These are phyloP conservation scores for Xylariaceae sp. DNA, from an alignment of 2,329 filamentous ascomycete genomes.

Conservation along the genomic window DNA sequence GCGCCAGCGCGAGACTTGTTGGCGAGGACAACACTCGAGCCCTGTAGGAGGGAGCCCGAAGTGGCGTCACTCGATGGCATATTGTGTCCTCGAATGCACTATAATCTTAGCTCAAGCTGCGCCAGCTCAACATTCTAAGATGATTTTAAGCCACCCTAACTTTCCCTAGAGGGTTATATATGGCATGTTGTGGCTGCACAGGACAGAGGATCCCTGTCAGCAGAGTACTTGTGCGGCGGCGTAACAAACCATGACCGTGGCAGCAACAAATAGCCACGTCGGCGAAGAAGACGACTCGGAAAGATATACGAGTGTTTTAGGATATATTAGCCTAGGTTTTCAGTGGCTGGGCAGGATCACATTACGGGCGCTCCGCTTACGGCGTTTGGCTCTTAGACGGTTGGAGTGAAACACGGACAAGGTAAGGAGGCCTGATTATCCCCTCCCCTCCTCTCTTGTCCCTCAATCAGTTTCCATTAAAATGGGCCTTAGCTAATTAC, in stretches of 20 bases:
- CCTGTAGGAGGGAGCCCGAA: conserved; percentile 4
- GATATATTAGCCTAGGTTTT: too few relatives aligned
- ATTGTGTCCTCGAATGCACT: conserved; percentile 1
- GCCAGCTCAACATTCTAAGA: not conserved
- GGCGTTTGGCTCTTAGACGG: conserved; percentile 18
- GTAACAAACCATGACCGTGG: too few relatives aligned
- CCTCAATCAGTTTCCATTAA: too few relatives aligned
- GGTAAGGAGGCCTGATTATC: not conserved
- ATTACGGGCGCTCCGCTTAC: not conserved
- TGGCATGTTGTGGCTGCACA: too few relatives aligned
- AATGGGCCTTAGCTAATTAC: too few relatives aligned
- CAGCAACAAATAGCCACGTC: too few relatives aligned
- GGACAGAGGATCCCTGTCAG: too few relatives aligned
- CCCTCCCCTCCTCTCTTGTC: not conserved
- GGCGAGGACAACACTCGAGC: conserved; percentile 8
- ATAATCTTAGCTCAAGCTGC: not conserved
- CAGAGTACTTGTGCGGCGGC: too few relatives aligned
- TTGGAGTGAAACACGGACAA: conserved; percentile 1
- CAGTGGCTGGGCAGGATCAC: not conserved
- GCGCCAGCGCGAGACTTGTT: conserved; percentile 24
- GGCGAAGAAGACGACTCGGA: too few relatives aligned
- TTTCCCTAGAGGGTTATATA: too few relatives aligned
- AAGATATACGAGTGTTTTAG: too few relatives aligned
- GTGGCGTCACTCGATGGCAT: not conserved
- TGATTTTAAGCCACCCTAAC: too few relatives aligned